Evolutionary conservation across 257 asterid genomes (phyloP).

Genomic region (Perilla frutescens): DNA sequence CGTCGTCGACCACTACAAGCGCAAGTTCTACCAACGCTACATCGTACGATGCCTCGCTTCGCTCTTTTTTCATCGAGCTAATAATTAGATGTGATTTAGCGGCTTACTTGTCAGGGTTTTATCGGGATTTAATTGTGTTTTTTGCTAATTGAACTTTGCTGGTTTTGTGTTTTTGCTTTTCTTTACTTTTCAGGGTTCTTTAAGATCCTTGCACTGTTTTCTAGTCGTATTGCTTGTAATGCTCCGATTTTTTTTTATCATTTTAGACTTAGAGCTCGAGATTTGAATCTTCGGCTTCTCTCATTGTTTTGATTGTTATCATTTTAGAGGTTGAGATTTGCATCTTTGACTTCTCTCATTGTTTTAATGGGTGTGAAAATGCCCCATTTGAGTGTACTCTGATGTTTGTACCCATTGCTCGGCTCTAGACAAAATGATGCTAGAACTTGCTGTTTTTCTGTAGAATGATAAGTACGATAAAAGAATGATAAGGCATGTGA

Average conservation of each 20-base stretch:
- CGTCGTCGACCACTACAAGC: conserved; percentile 84
- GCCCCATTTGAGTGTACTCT: background rate
- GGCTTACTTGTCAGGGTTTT: background rate
- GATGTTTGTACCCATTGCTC: background rate
- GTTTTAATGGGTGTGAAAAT: conserved; percentile 5
- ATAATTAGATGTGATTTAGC: background rate
- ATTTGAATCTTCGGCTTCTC: too few species aligned
- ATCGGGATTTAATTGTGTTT: too few species aligned
- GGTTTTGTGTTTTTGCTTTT: background rate
- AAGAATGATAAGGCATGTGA: background rate
- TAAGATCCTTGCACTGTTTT: background rate
- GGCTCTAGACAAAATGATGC: background rate
- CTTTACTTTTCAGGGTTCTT: background rate
- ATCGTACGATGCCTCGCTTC: conserved; percentile 50
- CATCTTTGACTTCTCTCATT: background rate
- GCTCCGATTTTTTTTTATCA: too few species aligned
- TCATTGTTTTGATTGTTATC: background rate
- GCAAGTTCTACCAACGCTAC: conserved; percentile 96
- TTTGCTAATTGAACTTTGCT: background rate
- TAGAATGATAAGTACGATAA: background rate
- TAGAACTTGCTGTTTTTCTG: background rate
- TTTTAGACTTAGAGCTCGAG: background rate
- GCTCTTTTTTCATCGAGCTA: background rate
- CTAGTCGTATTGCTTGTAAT: background rate
- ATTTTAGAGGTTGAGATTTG: background rate